A percentile compares a stretch with the other conserved stretches of the same genome.
Evolutionary conservation across 176 grass and related monocot genomes (phyloP).

Genomic region (Lolium perenne): DNA sequence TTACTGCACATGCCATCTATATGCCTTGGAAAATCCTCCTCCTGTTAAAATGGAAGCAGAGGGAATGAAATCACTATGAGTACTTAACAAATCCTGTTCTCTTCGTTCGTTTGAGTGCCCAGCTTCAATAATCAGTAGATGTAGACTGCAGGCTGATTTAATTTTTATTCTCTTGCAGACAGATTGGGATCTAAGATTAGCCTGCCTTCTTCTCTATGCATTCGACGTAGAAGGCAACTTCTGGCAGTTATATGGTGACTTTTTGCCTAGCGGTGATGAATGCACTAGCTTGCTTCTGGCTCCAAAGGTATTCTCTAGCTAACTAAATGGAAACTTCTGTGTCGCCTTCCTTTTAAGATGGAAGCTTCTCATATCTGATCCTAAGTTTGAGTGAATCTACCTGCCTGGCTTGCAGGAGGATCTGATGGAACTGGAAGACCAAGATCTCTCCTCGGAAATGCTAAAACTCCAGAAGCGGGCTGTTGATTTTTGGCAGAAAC

Average conservation of each 20-base stretch:
- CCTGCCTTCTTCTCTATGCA: slow-evolving; percentile 87
- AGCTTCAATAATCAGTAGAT: slow-evolving; percentile 20
- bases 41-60: background rate
- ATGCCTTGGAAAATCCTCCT: background rate
- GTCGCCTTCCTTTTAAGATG: background rate
- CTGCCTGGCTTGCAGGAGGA: slow-evolving; percentile 69
- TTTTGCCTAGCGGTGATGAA: slow-evolving; percentile 87
- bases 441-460: slow-evolving; percentile 71
- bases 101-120: background rate
- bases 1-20: slow-evolving; percentile 5
- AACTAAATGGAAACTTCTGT: slow-evolving; percentile 20
- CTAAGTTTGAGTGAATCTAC: slow-evolving; percentile 37
- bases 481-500: slow-evolving; percentile 96
- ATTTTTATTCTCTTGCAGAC: slow-evolving; percentile 59
- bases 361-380: slow-evolving; percentile 33
- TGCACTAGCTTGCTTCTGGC: slow-evolving; percentile 93
- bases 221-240: slow-evolving; percentile 84
- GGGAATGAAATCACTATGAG: background rate
- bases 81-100: background rate
- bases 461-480: slow-evolving; percentile 63
- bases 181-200: slow-evolving; percentile 91
- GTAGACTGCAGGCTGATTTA: slow-evolving; percentile 30
- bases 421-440: slow-evolving; percentile 87
- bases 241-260: slow-evolving; percentile 95
- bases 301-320: slow-evolving; percentile 63